Base-by-base conservation (phyloP, 2,329 filamentous ascomycete species). In the Ophiostoma sp. region DNA sequence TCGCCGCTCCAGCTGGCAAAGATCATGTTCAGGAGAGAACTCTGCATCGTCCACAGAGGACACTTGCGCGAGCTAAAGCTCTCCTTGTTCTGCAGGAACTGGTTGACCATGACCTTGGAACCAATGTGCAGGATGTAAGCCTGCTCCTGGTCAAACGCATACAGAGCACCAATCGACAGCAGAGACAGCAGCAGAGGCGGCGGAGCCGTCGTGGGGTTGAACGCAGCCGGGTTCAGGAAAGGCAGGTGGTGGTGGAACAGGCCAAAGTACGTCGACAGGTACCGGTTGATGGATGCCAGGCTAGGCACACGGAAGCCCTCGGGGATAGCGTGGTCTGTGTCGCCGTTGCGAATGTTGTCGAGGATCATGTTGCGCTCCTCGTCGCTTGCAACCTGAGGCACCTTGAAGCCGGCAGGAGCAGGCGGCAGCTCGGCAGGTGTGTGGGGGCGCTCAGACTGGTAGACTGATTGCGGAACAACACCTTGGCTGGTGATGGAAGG, bases 1-100 rank as follows among this genome's bases (percentile, higher is more conserved):
- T 98, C 95, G 76, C 95, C 95, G 79, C 95, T 98, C 95, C 95
- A 99, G 83, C 94, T 98, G 70, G 95, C 93, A 79, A 99, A 98
- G 74, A 97, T 90, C 95, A 98, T 98, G 84, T 99, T 99, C 71
- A 99, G 84, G 69, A 99, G 83, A 3, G 94, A 96, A 79, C 92
- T 93, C 79, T 99, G 95, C 93, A 98, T 98, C 67, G 94, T 95
- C 94, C 95, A 98, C 17, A 99, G 81, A 4, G 95, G 95, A 76
- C 94, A 98, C 79, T 97, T 98, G 76, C 94, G 89, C 10, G 95
- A 98, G 83, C 94, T 97, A 80, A 98, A 98, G 81, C 96, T 97
- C 79, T 97, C 94, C 84, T 97, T 97, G 82, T 97, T 96, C 80
- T 97, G 93, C 73, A 99, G 80, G 79, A 98, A 98, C 79, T 97